Evolutionary conservation across 306 rosid species (phyloP).

Genomic region (peach (Prunus persica)): DNA sequence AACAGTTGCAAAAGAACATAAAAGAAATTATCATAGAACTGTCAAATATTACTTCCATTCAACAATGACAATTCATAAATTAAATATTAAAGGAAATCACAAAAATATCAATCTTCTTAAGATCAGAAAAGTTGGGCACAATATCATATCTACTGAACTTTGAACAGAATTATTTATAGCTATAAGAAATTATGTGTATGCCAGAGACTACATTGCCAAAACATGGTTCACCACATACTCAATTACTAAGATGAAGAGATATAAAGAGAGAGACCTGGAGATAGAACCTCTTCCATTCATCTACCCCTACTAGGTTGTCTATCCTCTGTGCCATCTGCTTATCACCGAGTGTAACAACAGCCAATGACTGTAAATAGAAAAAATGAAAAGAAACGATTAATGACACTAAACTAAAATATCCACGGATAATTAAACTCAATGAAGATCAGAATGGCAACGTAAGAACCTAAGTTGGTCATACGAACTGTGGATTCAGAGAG

Average conservation of each 20-base stretch:
- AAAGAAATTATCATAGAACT: neutral
- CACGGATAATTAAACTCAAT: neutral
- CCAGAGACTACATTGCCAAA: conserved; percentile 5
- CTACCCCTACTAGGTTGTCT: conserved; percentile 80
- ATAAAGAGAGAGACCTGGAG: conserved; percentile 63
- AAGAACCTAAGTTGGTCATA: neutral
- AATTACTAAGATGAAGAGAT: conserved; percentile 22
- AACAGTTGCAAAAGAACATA: neutral
- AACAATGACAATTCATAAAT: neutral
- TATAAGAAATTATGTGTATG: neutral
- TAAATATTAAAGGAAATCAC: neutral
- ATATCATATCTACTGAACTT: neutral
- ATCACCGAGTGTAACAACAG: conserved; percentile 94
- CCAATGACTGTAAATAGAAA: conserved; percentile 62
- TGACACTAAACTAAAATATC: conserved; percentile 6
- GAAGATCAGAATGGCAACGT: neutral
- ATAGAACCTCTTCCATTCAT: conserved; percentile 85
- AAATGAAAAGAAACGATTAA: conserved; percentile 1
- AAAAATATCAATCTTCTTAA: neutral
- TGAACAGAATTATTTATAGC: neutral
- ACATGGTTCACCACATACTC: neutral
- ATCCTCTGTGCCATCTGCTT: conserved; percentile 93
- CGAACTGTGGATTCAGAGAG: neutral
- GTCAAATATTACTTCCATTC: neutral
- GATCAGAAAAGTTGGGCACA: neutral